phyloP scores from a whole-genome alignment of 768 basidiomycete species.

The Ephemerocybe angulata region DNA sequence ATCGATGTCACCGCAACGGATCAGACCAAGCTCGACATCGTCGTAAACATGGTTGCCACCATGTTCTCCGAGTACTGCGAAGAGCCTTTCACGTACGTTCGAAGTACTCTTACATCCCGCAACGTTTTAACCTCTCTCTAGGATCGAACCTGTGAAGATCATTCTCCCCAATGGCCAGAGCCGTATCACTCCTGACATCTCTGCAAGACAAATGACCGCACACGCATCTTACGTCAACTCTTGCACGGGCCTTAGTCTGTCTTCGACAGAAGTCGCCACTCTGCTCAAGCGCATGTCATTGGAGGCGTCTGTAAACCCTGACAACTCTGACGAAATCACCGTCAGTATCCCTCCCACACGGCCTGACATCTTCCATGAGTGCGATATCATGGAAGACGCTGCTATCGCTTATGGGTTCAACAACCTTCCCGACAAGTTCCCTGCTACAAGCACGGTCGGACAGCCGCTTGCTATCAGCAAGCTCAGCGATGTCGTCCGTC shows the following conservation, averaged over 20 bases:
- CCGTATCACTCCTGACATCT: constrained; percentile 77
- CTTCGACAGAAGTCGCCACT: constrained; percentile 57
- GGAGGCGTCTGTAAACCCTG: constrained; percentile 47
- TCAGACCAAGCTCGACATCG: constrained; percentile 92
- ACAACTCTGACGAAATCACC: constrained; percentile 61
- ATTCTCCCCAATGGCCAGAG: constrained; percentile 72
- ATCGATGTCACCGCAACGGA: constrained; percentile 97
- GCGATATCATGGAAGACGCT: constrained; percentile 97
- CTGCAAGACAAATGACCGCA: constrained; percentile 65
- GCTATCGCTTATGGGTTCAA: constrained; percentile 99
- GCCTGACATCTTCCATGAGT: constrained; percentile 96
- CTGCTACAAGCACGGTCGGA: constrained; percentile 89
- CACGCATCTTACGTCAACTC: constrained; percentile 93
- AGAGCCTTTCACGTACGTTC: constrained; percentile 83
- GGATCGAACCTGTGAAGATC: constrained; percentile 91
- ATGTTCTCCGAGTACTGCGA: constrained; percentile 98
- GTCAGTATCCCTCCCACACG: constrained; percentile 91
- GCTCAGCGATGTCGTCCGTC: constrained; percentile 81
- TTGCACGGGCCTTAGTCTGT: constrained; percentile 81
- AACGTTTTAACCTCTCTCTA: constrained; percentile 26
- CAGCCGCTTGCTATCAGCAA: constrained; percentile 89
- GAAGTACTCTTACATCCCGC: neutral
- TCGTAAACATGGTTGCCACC: constrained; percentile 90
- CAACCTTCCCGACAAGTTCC: constrained; percentile 90
- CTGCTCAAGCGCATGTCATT: constrained; percentile 87